Evolutionary conservation across 306 rosid species (phyloP).

Genomic region (Glycine soja): DNA sequence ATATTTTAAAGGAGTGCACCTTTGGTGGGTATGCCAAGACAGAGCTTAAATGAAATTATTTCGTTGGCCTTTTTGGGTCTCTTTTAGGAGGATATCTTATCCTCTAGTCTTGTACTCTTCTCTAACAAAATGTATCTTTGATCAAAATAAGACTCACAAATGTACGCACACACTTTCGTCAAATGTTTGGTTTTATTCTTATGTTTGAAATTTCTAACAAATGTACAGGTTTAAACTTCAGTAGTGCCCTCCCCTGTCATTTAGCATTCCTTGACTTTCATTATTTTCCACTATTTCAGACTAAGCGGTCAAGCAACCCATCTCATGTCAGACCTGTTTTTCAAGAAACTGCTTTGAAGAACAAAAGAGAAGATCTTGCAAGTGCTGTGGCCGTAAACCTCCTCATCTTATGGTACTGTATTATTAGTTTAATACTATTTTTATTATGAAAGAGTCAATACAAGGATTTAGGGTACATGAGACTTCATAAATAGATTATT

Average conservation of each 20-base stretch:
- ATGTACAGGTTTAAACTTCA: background rate
- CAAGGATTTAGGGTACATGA: background rate
- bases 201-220: background rate
- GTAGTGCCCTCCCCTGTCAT: background rate
- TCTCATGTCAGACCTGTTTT: background rate
- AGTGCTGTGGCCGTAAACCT: slow-evolving; percentile 3
- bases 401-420: slow-evolving; percentile 14
- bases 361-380: slow-evolving; percentile 20
- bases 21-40: background rate
- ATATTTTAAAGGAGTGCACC: background rate
- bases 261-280: background rate
- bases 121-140: background rate
- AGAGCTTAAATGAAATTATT: background rate
- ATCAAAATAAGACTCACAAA: too few relatives aligned
- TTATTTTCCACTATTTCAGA: slow-evolving; percentile 4
- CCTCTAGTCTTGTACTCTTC: background rate
- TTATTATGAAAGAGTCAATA: background rate
- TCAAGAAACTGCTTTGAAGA: slow-evolving; percentile 14
- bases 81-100: too few relatives aligned
- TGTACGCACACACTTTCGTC: background rate
- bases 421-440: background rate
- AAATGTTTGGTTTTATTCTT: slow-evolving; percentile 7
- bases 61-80: background rate
- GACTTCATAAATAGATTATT: slow-evolving; percentile 1
- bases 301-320: background rate